Conservation (phyloP, 2,329 filamentous ascomycete species). For the Alternaria brassicae region DNA sequence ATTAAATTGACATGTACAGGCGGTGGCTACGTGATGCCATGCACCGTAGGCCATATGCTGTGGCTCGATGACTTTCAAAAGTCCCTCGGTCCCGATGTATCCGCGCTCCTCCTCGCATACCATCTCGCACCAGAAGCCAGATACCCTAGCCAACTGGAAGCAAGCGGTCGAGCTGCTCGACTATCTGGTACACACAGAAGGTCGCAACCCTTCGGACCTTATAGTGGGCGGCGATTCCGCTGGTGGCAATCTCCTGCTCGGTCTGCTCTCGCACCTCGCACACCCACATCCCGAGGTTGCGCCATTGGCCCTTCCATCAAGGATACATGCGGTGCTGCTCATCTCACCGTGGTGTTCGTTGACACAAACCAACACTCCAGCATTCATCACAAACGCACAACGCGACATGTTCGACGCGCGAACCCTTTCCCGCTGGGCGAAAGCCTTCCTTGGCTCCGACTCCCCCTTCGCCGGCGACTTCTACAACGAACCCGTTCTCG, state of each 20-base stretch:
- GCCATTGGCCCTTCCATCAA: slow-evolving; percentile 50
- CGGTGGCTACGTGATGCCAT: slow-evolving; percentile 63
- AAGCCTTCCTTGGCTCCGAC: slow-evolving; percentile 55
- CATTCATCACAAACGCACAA: slow-evolving; percentile 55
- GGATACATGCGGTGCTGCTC: slow-evolving; percentile 60
- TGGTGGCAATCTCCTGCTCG: slow-evolving; percentile 58
- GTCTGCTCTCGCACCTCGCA: slow-evolving; percentile 58
- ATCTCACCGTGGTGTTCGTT: slow-evolving; percentile 67
- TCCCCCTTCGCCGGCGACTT: slow-evolving; percentile 57
- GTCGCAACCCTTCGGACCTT: slow-evolving; percentile 51
- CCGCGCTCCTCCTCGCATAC: slow-evolving; percentile 64
- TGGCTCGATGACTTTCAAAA: slow-evolving; percentile 57
- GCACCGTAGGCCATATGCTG: slow-evolving; percentile 56
- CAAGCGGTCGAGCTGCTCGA: slow-evolving; percentile 56
- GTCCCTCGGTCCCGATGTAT: slow-evolving; percentile 56
- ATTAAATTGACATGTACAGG: slow-evolving; percentile 47
- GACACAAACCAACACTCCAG: slow-evolving; percentile 51
- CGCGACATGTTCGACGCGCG: slow-evolving; percentile 59
- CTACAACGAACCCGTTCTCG: slow-evolving; percentile 62
- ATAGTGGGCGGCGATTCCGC: slow-evolving; percentile 62
- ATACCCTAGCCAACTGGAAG: slow-evolving; percentile 58
- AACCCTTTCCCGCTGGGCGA: slow-evolving; percentile 56
- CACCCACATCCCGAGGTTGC: slow-evolving; percentile 65
- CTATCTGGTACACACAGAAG: slow-evolving; percentile 51
- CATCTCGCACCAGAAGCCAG: slow-evolving; percentile 59